Evolutionary conservation across 148 eudicot species (phyloP).

Genomic region (Nepenthes mirabilis): DNA sequence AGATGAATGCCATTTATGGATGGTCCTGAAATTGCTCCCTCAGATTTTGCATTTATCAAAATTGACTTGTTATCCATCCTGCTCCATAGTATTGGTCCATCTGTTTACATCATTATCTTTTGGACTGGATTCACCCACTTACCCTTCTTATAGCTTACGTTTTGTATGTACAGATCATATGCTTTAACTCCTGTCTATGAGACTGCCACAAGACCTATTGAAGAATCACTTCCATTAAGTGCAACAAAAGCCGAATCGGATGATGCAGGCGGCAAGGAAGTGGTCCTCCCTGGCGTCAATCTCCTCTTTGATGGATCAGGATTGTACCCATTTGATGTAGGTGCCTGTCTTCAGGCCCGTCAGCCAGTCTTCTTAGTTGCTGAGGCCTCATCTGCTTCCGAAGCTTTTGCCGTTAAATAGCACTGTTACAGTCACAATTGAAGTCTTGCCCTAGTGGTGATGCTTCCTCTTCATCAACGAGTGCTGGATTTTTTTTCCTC

Average conservation of each 20-base stretch:
- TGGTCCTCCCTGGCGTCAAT: conserved; percentile 79
- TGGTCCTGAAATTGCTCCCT: too few relatives aligned
- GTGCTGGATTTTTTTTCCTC: neutral
- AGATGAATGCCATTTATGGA: too few relatives aligned
- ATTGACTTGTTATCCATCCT: neutral
- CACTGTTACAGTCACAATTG: conserved; percentile 3
- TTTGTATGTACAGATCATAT: conserved; percentile 56
- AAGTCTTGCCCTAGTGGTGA: neutral
- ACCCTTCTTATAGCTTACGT: neutral
- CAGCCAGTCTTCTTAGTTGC: conserved; percentile 76
- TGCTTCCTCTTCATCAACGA: conserved; percentile 5
- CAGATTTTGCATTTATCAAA: too few relatives aligned
- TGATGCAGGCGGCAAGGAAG: conserved; percentile 70
- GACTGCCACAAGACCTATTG: conserved; percentile 50
- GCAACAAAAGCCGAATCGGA: conserved; percentile 54
- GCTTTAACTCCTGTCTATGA: conserved; percentile 65
- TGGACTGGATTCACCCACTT: neutral
- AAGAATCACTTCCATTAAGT: conserved; percentile 31
- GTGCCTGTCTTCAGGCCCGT: conserved; percentile 95
- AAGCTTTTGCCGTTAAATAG: conserved; percentile 42
- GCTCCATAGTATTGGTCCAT: too few relatives aligned
- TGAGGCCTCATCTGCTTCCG: conserved; percentile 74
- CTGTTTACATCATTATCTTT: neutral
- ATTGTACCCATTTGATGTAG: conserved; percentile 76
- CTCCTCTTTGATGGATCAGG: conserved; percentile 86